Evolutionary conservation across 495 filamentous ascomycete genomes (phyloP).

Genomic region (Aspergillus olivimuriae): DNA sequence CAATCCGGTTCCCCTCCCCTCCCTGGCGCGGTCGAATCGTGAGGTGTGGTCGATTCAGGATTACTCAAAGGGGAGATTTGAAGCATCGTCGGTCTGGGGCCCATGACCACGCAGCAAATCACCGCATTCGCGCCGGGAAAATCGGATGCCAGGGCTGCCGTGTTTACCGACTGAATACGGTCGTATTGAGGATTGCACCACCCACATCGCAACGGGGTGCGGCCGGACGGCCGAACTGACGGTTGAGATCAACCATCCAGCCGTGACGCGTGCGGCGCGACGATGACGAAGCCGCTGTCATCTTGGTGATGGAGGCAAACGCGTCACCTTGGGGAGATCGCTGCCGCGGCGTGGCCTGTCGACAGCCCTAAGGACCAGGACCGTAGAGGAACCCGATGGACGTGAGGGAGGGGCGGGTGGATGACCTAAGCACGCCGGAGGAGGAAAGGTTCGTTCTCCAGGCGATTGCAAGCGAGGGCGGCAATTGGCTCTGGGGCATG

Average conservation of each 20-base stretch:
- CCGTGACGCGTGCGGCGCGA: too few species aligned
- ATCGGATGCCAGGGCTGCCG: constrained; percentile 8
- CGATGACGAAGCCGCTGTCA: too few species aligned
- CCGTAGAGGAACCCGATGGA: too few species aligned
- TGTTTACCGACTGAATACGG: background rate
- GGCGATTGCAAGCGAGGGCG: background rate
- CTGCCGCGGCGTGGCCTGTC: too few species aligned
- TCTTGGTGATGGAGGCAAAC: too few species aligned
- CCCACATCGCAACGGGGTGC: too few species aligned
- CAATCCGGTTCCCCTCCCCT: constrained; percentile 4
- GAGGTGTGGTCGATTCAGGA: constrained; percentile 6
- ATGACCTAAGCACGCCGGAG: too few species aligned
- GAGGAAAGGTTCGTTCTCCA: background rate
- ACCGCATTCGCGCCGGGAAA: constrained; percentile 10
- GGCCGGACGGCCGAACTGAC: too few species aligned
- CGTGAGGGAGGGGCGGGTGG: too few species aligned
- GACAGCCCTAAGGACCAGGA: too few species aligned
- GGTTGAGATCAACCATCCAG: too few species aligned
- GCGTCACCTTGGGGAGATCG: too few species aligned
- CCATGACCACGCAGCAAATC: constrained; percentile 12
- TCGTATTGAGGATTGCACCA: background rate
- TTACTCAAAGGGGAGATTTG: background rate
- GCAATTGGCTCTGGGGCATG: constrained; percentile 6
- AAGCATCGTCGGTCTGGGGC: constrained; percentile 5
- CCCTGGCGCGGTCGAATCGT: constrained; percentile 7